phyloP scores from a whole-genome alignment of 257 asterid genomes.

The Solanum virginianum region DNA sequence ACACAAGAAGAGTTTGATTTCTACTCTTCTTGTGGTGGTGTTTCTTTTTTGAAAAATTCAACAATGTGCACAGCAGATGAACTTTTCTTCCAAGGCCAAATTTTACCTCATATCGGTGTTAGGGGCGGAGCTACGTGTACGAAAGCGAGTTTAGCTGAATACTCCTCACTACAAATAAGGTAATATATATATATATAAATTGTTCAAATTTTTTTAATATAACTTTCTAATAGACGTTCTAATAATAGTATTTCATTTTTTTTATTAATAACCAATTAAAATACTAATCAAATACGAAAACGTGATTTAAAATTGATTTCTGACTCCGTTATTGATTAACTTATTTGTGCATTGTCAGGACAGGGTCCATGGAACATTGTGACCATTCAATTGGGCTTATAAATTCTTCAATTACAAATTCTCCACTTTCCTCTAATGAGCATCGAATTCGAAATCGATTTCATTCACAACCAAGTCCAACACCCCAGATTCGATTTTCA shows the following conservation, averaged over 20 bases:
- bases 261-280: background rate
- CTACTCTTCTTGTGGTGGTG: conserved; percentile 4
- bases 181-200: background rate
- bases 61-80: conserved; percentile 77
- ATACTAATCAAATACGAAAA: background rate
- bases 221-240: background rate
- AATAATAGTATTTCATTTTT: background rate
- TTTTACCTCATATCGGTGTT: conserved; percentile 20
- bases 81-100: conserved; percentile 63
- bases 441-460: conserved; percentile 23
- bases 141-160: background rate
- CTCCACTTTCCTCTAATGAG: background rate
- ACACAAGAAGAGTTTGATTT: conserved; percentile 53
- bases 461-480: conserved; percentile 77
- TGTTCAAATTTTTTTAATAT: too few species aligned
- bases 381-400: conserved; percentile 30
- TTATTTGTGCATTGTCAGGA: conserved; percentile 19
- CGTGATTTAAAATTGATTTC: background rate
- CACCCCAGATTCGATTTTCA: conserved; percentile 41
- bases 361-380: conserved; percentile 42
- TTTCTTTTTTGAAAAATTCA: conserved; percentile 4
- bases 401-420: background rate
- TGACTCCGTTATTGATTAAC: background rate
- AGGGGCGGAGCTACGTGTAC: background rate
- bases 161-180: background rate